Percentiles rank a stretch among this genome's conserved stretches.
Conservation (phyloP, 495 filamentous ascomycete genomes). For the Aspergillus leporis region DNA sequence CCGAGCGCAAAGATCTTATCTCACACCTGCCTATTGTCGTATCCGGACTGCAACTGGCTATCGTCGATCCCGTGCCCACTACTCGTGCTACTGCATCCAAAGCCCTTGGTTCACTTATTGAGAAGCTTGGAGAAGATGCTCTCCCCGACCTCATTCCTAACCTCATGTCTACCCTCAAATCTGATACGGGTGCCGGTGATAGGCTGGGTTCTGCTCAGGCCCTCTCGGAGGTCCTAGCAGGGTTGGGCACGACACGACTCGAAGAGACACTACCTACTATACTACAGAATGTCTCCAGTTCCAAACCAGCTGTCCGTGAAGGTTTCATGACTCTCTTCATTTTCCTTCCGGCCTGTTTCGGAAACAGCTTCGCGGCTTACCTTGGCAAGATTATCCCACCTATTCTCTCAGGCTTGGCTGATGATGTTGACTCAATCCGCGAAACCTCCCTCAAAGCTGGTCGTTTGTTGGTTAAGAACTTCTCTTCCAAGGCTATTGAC, state of each 20-base stretch:
- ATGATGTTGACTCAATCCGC: conserved; percentile 92
- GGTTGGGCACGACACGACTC: conserved; percentile 84
- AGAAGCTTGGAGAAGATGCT: conserved; percentile 96
- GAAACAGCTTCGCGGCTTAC: conserved; percentile 96
- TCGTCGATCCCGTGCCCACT: conserved; percentile 93
- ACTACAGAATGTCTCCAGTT: conserved; percentile 89
- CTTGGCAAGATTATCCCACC: conserved; percentile 95
- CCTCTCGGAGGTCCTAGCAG: conserved; percentile 93
- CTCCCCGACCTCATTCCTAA: conserved; percentile 96
- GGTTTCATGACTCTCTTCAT: conserved; percentile 99
- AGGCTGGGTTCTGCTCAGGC: conserved; percentile 94
- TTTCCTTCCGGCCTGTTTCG: conserved; percentile 97
- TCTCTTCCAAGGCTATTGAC: conserved; percentile 91
- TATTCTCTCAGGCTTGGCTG: conserved; percentile 90
- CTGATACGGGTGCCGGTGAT: conserved; percentile 93
- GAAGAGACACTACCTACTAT: conserved; percentile 98
- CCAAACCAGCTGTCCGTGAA: conserved; percentile 87
- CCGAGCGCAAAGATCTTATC: conserved; percentile 90
- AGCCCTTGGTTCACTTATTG: conserved; percentile 88
- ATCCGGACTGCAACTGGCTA: conserved; percentile 81
- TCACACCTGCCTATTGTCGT: conserved; percentile 91
- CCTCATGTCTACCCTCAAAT: conserved; percentile 96
- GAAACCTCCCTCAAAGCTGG: conserved; percentile 92
- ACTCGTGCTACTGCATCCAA: conserved; percentile 97
- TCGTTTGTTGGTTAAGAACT: conserved; percentile 94